Evolutionary conservation across 306 rosid species (phyloP).

Genomic region (Cicer judaicum): DNA sequence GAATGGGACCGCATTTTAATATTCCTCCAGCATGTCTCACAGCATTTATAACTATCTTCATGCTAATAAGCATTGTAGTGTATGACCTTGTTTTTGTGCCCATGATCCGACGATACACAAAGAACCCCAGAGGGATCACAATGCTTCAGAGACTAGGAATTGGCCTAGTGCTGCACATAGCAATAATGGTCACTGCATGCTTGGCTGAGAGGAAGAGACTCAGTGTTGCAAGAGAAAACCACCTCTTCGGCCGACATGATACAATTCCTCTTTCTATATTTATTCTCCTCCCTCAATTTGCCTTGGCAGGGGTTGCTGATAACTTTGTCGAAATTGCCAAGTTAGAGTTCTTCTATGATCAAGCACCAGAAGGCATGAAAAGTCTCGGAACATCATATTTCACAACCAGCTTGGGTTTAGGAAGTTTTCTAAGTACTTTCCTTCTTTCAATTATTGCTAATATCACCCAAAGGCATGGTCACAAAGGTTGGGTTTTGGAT

Average conservation of each 20-base stretch:
- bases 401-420: conserved; percentile 69
- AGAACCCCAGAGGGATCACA: conserved; percentile 83
- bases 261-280: conserved; percentile 70
- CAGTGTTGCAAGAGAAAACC: conserved; percentile 52
- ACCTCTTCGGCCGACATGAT: conserved; percentile 43
- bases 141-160: conserved; percentile 76
- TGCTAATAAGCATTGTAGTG: conserved; percentile 66
- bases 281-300: conserved; percentile 73
- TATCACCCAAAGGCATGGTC: conserved; percentile 51
- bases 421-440: conserved; percentile 66
- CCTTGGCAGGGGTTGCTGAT: conserved; percentile 66
- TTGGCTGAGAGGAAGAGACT: conserved; percentile 66
- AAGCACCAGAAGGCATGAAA: conserved; percentile 81
- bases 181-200: conserved; percentile 59
- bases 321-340: conserved; percentile 71
- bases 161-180: conserved; percentile 62
- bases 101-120: conserved; percentile 52
- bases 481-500: conserved; percentile 70
- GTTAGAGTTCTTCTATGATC: conserved; percentile 77
- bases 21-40: conserved; percentile 75
- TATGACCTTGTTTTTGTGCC: conserved; percentile 73
- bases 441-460: conserved; percentile 58
- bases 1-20: conserved; percentile 65
- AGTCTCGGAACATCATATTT: conserved; percentile 77
- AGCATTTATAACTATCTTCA: conserved; percentile 65